These are phyloP conservation scores for Urochloa ruziziensis DNA, from an alignment of 176 grass and related monocot genomes.

Conservation along the genomic window DNA sequence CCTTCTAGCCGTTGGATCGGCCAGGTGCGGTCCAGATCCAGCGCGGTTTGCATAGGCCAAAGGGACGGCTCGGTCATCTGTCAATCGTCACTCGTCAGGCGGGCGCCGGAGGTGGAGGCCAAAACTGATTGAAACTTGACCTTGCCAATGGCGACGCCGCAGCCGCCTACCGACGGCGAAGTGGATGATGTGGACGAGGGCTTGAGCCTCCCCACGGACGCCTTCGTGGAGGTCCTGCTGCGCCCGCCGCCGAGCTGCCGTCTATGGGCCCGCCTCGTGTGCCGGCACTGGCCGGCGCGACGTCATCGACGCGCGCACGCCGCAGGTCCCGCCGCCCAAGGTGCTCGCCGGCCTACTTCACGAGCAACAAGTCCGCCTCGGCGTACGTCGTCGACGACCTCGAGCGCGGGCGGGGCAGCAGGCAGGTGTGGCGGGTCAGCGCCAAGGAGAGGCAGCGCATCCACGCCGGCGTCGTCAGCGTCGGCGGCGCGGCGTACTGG, in stretches of 20 bases:
- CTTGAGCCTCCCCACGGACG: neutral
- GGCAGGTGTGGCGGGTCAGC: neutral
- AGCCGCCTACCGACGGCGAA: neutral
- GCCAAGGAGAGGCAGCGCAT: neutral
- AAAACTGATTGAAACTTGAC: too few relatives aligned
- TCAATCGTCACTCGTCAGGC: too few relatives aligned
- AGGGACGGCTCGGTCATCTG: too few relatives aligned
- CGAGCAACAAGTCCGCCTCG: neutral
- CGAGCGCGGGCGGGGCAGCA: neutral
- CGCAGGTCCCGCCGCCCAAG: neutral
- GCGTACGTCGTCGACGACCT: neutral
- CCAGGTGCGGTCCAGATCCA: too few relatives aligned
- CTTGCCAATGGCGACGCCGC: neutral
- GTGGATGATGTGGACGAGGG: neutral
- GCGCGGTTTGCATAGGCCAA: too few relatives aligned
- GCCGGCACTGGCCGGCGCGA: neutral
- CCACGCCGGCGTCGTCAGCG: too few relatives aligned
- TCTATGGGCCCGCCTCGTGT: neutral
- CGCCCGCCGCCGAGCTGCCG: neutral
- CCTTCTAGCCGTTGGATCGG: too few relatives aligned
- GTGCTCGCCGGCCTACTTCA: neutral
- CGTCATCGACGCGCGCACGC: neutral
- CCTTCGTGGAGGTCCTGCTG: neutral
- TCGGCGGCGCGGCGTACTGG: too few relatives aligned
- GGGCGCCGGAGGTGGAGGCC: too few relatives aligned